These are phyloP conservation scores for Juglanconis oblonga DNA, from an alignment of 2,329 filamentous ascomycete species.

Conservation along the genomic window DNA sequence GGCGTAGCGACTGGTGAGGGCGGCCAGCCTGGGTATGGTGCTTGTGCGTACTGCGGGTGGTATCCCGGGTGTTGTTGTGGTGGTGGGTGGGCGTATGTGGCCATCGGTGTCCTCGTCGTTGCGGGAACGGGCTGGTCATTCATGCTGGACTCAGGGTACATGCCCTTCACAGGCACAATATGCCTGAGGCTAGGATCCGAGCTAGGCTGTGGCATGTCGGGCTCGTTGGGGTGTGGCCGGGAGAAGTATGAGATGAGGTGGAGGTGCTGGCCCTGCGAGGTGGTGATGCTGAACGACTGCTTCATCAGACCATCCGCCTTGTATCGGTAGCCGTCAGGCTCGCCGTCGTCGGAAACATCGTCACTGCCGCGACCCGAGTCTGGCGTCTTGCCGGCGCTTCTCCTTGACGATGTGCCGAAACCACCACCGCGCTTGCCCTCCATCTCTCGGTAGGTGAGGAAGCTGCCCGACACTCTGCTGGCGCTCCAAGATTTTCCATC, in stretches of 20 bases:
- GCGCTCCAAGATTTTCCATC: slow-evolving; percentile 99
- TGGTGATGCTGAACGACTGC: slow-evolving; percentile 99
- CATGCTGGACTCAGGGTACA: slow-evolving; percentile 95
- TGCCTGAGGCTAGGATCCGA: slow-evolving; percentile 75
- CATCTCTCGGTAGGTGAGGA: slow-evolving; percentile 97
- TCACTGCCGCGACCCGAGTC: slow-evolving; percentile 80
- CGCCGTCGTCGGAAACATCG: slow-evolving; percentile 79
- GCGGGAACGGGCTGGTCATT: slow-evolving; percentile 80
- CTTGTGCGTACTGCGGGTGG: slow-evolving; percentile 39
- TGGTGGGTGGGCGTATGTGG: slow-evolving; percentile 26
- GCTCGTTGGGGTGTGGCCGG: slow-evolving; percentile 68
- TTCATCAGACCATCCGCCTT: slow-evolving; percentile 98
- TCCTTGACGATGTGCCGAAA: slow-evolving; percentile 58
- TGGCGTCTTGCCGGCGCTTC: slow-evolving; percentile 69
- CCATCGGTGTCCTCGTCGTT: slow-evolving; percentile 71
- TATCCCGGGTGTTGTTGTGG: slow-evolving; percentile 30
- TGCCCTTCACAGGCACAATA: slow-evolving; percentile 85
- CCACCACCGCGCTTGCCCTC: slow-evolving; percentile 90
- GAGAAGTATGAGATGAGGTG: slow-evolving; percentile 98
- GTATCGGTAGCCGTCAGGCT: slow-evolving; percentile 88
- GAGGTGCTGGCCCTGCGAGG: slow-evolving; percentile 80
- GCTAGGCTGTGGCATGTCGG: slow-evolving; percentile 76
- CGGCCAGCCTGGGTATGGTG: slow-evolving; percentile 48
- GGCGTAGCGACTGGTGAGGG: slow-evolving; percentile 55
- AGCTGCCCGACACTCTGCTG: slow-evolving; percentile 94